phyloP scores from a whole-genome alignment of 225 moss, liverwort and hornwort species.

The Rhytidiadelphus loreus region DNA sequence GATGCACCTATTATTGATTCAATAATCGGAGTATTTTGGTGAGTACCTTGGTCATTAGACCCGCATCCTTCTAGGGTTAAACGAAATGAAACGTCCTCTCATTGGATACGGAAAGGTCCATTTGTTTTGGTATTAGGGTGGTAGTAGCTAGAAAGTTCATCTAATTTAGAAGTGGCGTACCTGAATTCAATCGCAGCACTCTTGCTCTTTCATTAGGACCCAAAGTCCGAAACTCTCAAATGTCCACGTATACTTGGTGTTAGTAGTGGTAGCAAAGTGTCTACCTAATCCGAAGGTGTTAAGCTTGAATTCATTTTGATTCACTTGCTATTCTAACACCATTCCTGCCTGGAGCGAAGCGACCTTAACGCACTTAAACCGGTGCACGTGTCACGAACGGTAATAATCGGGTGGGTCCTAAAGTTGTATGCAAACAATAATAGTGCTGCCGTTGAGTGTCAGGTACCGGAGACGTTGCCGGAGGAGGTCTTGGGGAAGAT shows the following conservation, averaged over 20 bases:
- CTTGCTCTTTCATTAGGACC: neutral
- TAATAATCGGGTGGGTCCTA: neutral
- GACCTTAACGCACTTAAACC: neutral
- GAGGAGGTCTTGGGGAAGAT: conserved; percentile 31
- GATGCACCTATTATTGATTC: neutral
- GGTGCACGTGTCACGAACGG: neutral
- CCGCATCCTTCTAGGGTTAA: neutral
- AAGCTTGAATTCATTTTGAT: neutral
- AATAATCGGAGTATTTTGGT: neutral
- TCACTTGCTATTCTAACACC: neutral
- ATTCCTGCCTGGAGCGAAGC: neutral
- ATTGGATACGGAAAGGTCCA: no score
- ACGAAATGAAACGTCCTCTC: neutral
- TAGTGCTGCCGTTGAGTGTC: neutral
- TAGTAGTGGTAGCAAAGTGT: neutral
- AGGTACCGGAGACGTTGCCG: conserved; percentile 37
- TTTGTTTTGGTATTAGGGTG: no score
- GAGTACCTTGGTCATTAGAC: neutral
- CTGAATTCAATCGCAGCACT: no score
- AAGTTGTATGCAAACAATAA: neutral
- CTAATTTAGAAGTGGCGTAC: neutral
- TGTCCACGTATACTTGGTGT: neutral
- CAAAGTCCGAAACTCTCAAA: neutral
- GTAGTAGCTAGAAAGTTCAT: neutral
- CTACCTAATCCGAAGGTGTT: neutral